phyloP scores from a whole-genome alignment of 2,329 filamentous ascomycete species.

The Diaporthe vaccinii region DNA sequence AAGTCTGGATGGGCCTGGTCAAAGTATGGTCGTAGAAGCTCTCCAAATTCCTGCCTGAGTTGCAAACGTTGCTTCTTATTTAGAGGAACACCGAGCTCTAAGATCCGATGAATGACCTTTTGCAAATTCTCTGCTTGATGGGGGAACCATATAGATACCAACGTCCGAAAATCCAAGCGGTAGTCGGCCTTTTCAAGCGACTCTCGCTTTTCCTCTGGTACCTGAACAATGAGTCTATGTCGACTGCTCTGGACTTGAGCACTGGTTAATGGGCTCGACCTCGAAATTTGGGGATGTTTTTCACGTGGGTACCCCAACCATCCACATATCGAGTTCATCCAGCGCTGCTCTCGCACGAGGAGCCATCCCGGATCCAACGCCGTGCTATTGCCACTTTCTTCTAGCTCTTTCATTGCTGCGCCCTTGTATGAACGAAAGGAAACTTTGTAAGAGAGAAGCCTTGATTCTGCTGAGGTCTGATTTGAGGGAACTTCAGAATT shows the following conservation, averaged over 20 bases:
- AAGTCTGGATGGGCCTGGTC: background rate
- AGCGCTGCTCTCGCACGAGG: background rate
- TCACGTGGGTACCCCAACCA: background rate
- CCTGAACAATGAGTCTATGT: background rate
- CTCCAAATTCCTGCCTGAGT: background rate
- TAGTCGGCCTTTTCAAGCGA: background rate
- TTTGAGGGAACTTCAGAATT: background rate
- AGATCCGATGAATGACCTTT: conserved; percentile 12
- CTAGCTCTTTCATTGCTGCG: background rate
- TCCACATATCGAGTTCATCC: background rate
- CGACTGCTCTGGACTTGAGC: background rate
- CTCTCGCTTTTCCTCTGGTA: background rate
- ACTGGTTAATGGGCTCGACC: background rate
- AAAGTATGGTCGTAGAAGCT: background rate
- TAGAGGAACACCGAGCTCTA: background rate
- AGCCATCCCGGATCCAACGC: background rate
- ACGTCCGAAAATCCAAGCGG: background rate
- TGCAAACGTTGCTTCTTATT: background rate
- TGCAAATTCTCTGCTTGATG: background rate
- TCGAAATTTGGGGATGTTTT: background rate
- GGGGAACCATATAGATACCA: background rate
- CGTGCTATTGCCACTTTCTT: background rate
- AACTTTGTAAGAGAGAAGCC: background rate
- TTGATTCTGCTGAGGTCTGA: background rate
- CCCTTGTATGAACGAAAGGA: conserved; percentile 1